phyloP scores from a whole-genome alignment of 2,329 filamentous ascomycete species.

The Fusarium equiseti region DNA sequence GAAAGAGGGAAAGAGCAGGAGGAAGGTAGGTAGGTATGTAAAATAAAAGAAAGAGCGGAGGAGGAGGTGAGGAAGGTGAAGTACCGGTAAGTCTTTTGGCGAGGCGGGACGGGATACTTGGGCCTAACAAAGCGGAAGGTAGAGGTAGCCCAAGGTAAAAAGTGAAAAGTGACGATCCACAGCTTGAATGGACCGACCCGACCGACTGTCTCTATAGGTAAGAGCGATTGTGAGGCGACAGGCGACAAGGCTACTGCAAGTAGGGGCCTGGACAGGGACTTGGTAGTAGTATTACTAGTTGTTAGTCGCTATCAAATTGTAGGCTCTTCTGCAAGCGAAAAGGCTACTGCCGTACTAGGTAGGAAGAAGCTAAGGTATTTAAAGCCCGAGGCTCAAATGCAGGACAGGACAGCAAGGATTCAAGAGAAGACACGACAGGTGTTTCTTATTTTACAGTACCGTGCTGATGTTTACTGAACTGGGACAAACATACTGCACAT shows the following conservation, averaged over 20 bases:
- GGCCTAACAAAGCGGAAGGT: neutral
- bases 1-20: slow-evolving; percentile 19
- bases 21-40: slow-evolving; percentile 23
- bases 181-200: slow-evolving; percentile 22
- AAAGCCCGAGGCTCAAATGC: slow-evolving; percentile 28
- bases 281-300: neutral
- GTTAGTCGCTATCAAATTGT: slow-evolving; percentile 8
- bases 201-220: slow-evolving; percentile 10
- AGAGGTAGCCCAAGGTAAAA: slow-evolving; percentile 34
- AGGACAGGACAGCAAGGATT: neutral
- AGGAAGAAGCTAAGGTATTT: slow-evolving; percentile 27
- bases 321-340: slow-evolving; percentile 22
- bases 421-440: slow-evolving; percentile 13
- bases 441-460: slow-evolving; percentile 5
- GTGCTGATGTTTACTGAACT: neutral
- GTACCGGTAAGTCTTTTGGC: slow-evolving; percentile 6
- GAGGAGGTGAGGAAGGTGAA: slow-evolving; percentile 5
- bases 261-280: slow-evolving; percentile 29
- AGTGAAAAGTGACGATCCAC: slow-evolving; percentile 49
- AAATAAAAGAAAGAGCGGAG: slow-evolving; percentile 1
- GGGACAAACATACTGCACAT: neutral
- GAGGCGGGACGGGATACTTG: slow-evolving; percentile 14
- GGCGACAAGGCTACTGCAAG: slow-evolving; percentile 17
- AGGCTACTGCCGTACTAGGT: slow-evolving; percentile 18
- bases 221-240: slow-evolving; percentile 26